Evolutionary conservation across 306 rosid species (phyloP), one percentile per base, ranked within the genome.

Genomic region (Rosa persica): DNA sequence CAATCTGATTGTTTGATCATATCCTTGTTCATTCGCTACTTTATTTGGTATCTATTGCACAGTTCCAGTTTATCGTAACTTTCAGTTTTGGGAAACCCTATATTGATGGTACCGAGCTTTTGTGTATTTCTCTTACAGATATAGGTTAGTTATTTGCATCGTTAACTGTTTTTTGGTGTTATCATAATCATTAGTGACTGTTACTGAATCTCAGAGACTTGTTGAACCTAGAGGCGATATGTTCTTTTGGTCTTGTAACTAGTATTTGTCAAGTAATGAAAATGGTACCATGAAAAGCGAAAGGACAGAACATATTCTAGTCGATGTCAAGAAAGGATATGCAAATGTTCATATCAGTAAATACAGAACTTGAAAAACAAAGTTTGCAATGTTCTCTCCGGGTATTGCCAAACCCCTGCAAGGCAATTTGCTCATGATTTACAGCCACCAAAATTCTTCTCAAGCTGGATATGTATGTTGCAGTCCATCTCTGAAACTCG

Each of bases 371-470:
- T 12, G 6, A 44, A 23, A 66, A 16, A 47, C 39, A 55, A 54
- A 52, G 47, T 73, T 51, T 27, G 75, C 30, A 16, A 9, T 65
- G 13, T 13, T 70, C 16, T 16, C 22, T 71, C 5, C 17, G 30
- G 30, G 43, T 70, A 17, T 27, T 70, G 60, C 60, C 73, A 68
- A 57, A 52, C 34, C 72, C 54, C 73, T 70, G 17, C 74, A 47
- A 70, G 9, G 42, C 43, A 47, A 30, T 48, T 10, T 34, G 12
- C 62, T 30, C 58, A 8, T 44, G 19, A 49, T 9, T 30, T 30
- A 27, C 43, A 47, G 5, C 61, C 30, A 52, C 36, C 54, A 11
- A 69, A 43, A 9, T 22, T 23, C 54, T 40, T 70, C 62, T 34
- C 66, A 15, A 36, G 11, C 30, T 1, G 54, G 27, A 67, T 42